Percentiles rank a stretch among this genome's conserved stretches.
Conservation (phyloP, 192 early-diverging fungal species). For the Podila clonocystis region DNA sequence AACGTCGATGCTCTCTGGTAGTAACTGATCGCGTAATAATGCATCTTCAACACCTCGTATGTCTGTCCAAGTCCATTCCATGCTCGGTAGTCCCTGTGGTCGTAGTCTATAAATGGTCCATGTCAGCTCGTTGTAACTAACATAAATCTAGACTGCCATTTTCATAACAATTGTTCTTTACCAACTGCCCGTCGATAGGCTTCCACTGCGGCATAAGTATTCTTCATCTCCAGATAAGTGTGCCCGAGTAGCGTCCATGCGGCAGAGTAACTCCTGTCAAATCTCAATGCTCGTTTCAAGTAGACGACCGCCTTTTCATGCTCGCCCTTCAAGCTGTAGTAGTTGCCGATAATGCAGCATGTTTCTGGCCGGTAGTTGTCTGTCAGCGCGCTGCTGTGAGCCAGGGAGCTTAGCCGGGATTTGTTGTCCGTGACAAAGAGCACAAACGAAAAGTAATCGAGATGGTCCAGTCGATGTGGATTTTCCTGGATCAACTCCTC, state of each 20-base stretch:
- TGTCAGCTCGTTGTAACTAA: no score
- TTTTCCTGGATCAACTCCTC: conserved; percentile 73
- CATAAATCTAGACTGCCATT: background rate
- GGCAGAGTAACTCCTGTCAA: conserved; percentile 77
- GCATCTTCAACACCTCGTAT: conserved; percentile 87
- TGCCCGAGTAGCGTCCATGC: conserved; percentile 97
- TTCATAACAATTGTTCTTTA: conserved; percentile 31
- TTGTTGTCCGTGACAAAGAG: conserved; percentile 82
- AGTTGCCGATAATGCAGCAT: conserved; percentile 87
- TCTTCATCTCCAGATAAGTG: conserved; percentile 94
- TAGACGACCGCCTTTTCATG: conserved; percentile 87
- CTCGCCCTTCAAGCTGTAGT: conserved; percentile 84
- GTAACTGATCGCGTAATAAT: conserved; percentile 84
- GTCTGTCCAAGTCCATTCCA: conserved; percentile 95
- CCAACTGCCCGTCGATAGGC: conserved; percentile 87
- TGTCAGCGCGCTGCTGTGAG: conserved; percentile 72
- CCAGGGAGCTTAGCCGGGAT: conserved; percentile 79
- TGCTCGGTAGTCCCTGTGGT: conserved; percentile 83
- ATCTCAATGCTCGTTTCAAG: conserved; percentile 85
- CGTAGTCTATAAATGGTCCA: conserved; percentile 62
- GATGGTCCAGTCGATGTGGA: conserved; percentile 82
- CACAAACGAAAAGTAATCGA: conserved; percentile 89
- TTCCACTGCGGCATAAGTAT: conserved; percentile 88
- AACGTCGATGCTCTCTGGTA: conserved; percentile 79
- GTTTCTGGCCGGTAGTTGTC: conserved; percentile 92